Percentiles rank a stretch among this genome's conserved stretches.
Evolutionary conservation across 2,329 filamentous ascomycete species (phyloP).

Genomic region (Colletotrichum liaoningense): DNA sequence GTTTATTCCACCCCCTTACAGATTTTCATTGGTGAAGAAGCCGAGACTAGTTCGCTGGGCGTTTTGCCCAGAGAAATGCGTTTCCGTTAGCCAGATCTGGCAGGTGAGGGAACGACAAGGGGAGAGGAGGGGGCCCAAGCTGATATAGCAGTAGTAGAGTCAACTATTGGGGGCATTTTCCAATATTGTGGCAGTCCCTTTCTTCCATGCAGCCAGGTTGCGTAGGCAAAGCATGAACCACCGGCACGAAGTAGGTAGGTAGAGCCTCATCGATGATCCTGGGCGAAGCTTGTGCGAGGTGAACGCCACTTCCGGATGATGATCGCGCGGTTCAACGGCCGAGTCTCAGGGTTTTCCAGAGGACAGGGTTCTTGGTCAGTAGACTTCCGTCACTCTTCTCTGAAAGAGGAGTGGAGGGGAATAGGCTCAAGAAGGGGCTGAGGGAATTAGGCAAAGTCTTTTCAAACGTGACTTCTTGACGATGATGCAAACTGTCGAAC

Average conservation of each 20-base stretch:
- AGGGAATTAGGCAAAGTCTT: neutral
- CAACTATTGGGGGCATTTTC: too few relatives aligned
- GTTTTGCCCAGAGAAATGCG: constrained; percentile 23
- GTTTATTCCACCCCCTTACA: neutral
- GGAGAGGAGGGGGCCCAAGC: neutral
- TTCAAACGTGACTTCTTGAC: neutral
- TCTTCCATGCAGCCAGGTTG: neutral
- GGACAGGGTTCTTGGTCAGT: neutral
- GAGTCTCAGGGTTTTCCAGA: neutral
- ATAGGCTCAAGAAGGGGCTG: neutral
- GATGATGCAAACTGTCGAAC: neutral
- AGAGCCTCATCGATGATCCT: constrained; percentile 26
- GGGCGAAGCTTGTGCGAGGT: neutral
- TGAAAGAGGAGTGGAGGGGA: too few relatives aligned
- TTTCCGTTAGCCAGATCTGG: constrained; percentile 27
- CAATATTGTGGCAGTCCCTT: neutral
- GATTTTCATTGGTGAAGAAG: neutral
- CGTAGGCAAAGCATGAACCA: neutral
- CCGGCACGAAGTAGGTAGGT: constrained; percentile 6
- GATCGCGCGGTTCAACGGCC: neutral
- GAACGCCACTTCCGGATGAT: neutral
- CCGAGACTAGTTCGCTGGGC: constrained; percentile 15
- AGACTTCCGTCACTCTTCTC: neutral
- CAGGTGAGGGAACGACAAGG: constrained; percentile 10
- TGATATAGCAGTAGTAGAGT: neutral